These are phyloP conservation scores for Cucurbita moschata DNA, from an alignment of 306 rosid genomes.

Conservation along the genomic window DNA sequence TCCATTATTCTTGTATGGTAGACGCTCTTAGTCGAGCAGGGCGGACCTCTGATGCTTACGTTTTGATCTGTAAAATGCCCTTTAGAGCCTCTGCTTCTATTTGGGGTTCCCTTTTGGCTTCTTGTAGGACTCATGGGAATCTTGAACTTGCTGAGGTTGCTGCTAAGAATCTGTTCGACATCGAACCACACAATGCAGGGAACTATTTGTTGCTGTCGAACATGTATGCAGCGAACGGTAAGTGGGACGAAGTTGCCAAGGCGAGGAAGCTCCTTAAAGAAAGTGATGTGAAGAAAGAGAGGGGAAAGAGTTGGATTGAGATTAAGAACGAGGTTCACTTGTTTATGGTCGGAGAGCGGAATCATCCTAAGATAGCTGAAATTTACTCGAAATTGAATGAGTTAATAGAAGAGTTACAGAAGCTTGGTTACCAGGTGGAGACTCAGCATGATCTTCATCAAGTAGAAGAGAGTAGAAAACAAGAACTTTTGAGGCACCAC, in stretches of 20 bases:
- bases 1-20: constrained; percentile 69
- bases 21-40: constrained; percentile 76
- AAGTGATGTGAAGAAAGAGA: constrained; percentile 56
- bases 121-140: constrained; percentile 51
- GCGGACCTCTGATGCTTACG: constrained; percentile 36
- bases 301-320: constrained; percentile 81
- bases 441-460: constrained; percentile 47
- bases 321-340: constrained; percentile 51
- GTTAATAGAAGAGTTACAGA: constrained; percentile 46
- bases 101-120: constrained; percentile 84
- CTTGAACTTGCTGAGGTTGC: constrained; percentile 67
- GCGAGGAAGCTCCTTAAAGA: constrained; percentile 58
- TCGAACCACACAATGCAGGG: constrained; percentile 80
- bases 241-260: constrained; percentile 75
- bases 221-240: constrained; percentile 51
- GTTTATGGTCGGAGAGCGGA: constrained; percentile 67
- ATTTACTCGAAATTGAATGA: constrained; percentile 45
- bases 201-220: constrained; percentile 66
- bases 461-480: constrained; percentile 54
- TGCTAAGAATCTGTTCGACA: constrained; percentile 49
- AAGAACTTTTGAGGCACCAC: constrained; percentile 58
- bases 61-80: constrained; percentile 44
- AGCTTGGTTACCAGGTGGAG: constrained; percentile 41
- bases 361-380: constrained; percentile 37
- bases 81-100: constrained; percentile 53